Percentiles rank a stretch among this genome's conserved stretches.
Conservation (phyloP, 192 early-diverging fungal genomes). For the Paraglomus brasilianum region DNA sequence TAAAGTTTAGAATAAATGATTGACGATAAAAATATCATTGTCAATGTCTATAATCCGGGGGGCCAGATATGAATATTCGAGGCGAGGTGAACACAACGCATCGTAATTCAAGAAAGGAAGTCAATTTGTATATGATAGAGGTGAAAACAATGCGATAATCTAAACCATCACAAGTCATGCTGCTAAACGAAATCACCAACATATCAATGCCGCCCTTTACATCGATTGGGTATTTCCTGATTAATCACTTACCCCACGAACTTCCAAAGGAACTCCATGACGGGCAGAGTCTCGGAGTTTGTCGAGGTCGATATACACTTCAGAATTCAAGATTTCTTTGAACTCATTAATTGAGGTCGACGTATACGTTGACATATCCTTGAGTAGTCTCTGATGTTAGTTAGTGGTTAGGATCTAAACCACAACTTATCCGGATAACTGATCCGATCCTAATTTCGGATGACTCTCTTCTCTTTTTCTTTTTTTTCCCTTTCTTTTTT, state of each 20-base stretch:
- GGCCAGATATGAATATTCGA: no score
- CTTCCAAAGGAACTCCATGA: conserved; percentile 79
- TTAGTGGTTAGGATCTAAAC: no score
- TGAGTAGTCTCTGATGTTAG: no score
- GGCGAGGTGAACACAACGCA: no score
- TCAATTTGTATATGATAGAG: background rate
- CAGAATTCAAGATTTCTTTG: conserved; percentile 73
- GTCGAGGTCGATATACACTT: conserved; percentile 81
- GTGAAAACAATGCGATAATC: background rate
- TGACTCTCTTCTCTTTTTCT: no score
- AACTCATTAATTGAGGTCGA: conserved; percentile 63
- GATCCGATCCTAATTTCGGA: no score
- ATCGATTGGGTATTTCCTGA: background rate
- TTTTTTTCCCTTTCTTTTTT: no score
- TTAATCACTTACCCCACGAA: conserved; percentile 56
- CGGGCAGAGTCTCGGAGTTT: conserved; percentile 69
- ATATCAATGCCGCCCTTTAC: no score
- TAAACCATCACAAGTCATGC: conserved; percentile 9
- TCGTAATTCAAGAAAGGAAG: background rate
- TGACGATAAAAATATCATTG: no score
- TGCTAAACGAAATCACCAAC: no score
- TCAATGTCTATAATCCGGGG: no score
- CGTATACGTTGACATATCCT: conserved; percentile 24
- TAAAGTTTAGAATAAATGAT: background rate
- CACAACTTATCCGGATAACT: no score